Base-by-base conservation (phyloP, 768 basidiomycete genomes). In the Boletus rubropictus region DNA sequence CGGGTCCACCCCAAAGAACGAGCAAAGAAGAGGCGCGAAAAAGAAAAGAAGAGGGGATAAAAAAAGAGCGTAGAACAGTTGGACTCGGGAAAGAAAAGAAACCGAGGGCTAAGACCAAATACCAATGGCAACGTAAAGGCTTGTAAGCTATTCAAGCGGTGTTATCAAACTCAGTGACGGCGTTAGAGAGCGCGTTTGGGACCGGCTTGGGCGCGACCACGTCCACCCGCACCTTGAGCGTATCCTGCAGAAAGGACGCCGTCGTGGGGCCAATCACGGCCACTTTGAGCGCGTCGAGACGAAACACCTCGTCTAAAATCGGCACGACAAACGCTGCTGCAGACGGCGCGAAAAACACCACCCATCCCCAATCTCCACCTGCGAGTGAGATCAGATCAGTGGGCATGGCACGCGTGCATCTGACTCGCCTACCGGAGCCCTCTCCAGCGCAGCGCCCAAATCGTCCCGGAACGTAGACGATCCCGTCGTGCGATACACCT, bases 331-430 rank as follows among this genome's bases (percentile, higher is more conserved):
- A 75, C 21, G 72, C 72, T 1, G 84, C 82, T 3, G 78, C 75
- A 1, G 87, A 89, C 4, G 87, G 87, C 0, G 87, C 84, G 55
- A 89, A 89, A 59, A 78, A 79, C 17, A 82, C 77, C 2, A 87
- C 77, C 88, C 87, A 89, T 9, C 61, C 56, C 77, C 80, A 82
- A 6, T 21, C 39, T 9, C 49, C 20, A 33, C 10, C 42, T 49
- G 34, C 39, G n/a, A 22, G 34, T 1, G 21, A 37, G 18, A 20
- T 25, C 41, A 39, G 34, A 22, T 22, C 6, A 34, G 29, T 29
- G 39, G 21, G 22, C 29, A 8, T 44, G 12, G n/a, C 7, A 25
- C 0, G 25, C 21, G 7, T 28, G 11, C 34, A 9, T 17, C 24
- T 9, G 14, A 59, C 64, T 59, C 48, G 49, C 58, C 65, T 66